phyloP scores from a whole-genome alignment of 768 basidiomycete species.

The Holtermanniella nyarrowii region DNA sequence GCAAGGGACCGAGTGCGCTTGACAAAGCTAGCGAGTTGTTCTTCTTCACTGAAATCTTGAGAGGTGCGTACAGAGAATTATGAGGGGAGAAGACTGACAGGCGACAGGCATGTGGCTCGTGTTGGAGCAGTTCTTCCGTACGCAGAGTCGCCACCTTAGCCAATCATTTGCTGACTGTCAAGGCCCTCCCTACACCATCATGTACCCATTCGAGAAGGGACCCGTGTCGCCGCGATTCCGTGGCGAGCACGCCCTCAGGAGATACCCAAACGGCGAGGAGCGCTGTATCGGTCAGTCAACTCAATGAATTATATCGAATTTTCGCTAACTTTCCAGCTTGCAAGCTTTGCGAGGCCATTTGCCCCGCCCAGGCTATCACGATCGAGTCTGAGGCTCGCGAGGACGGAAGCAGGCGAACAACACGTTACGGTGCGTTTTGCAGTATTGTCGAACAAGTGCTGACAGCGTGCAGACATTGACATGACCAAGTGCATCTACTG shows the following conservation, averaged over 20 bases:
- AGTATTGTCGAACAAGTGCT: not conserved
- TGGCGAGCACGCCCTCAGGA: slow-evolving; percentile 90
- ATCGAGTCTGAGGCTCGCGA: slow-evolving; percentile 94
- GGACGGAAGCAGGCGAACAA: slow-evolving; percentile 93
- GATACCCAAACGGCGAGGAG: slow-evolving; percentile 97
- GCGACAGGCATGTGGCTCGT: slow-evolving; percentile 93
- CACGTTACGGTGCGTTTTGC: slow-evolving; percentile 70
- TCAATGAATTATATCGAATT: not conserved
- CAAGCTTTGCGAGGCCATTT: slow-evolving; percentile 98
- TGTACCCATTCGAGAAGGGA: slow-evolving; percentile 85
- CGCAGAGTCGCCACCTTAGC: slow-evolving; percentile 53
- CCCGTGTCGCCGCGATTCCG: slow-evolving; percentile 95
- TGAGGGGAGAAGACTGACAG: too few species aligned
- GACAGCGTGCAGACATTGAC: slow-evolving; percentile 65
- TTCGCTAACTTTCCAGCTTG: slow-evolving; percentile 55
- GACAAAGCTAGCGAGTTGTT: slow-evolving; percentile 94
- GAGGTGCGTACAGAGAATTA: slow-evolving; percentile 53
- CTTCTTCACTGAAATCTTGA: slow-evolving; percentile 96
- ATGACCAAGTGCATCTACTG: slow-evolving; percentile 99
- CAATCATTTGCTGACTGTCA: not conserved
- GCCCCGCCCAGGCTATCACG: slow-evolving; percentile 97
- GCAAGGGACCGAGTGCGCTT: slow-evolving; percentile 68
- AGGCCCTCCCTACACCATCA: slow-evolving; percentile 91
- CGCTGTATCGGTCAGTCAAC: slow-evolving; percentile 79
- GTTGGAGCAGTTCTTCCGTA: slow-evolving; percentile 43